phyloP scores from a whole-genome alignment of 305 asterid species.

The Fraxinus floribunda region DNA sequence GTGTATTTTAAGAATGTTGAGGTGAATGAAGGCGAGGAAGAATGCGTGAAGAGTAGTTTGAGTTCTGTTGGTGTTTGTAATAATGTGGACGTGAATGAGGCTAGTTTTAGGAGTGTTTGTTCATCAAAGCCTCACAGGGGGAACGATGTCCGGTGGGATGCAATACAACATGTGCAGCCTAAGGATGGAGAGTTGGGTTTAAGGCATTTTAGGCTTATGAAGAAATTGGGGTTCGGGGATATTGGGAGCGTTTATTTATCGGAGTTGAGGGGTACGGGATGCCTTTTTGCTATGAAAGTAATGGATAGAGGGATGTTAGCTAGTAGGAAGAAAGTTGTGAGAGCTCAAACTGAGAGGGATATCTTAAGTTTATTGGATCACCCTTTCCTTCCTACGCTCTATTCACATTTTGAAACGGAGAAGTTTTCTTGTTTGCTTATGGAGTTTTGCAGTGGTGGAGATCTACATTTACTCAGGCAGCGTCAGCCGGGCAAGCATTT shows the following conservation, averaged over 20 bases:
- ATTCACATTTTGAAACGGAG: slow-evolving; percentile 86
- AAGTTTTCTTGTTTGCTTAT: slow-evolving; percentile 87
- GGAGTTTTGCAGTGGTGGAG: slow-evolving; percentile 98
- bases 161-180: slow-evolving; percentile 56
- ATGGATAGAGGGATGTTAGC: slow-evolving; percentile 91
- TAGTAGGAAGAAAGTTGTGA: slow-evolving; percentile 75
- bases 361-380: slow-evolving; percentile 81
- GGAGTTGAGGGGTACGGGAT: slow-evolving; percentile 71
- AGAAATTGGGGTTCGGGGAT: slow-evolving; percentile 93
- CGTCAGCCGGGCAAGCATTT: slow-evolving; percentile 86
- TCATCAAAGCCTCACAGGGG: slow-evolving; percentile 84
- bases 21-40: slow-evolving; percentile 33
- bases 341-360: slow-evolving; percentile 93
- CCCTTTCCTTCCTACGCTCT: slow-evolving; percentile 90
- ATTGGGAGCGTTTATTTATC: slow-evolving; percentile 95
- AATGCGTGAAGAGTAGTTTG: slow-evolving; percentile 30
- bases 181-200: slow-evolving; percentile 74
- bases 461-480: slow-evolving; percentile 94
- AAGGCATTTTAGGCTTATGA: slow-evolving; percentile 85
- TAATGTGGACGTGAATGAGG: slow-evolving; percentile 48
- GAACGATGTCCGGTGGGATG: slow-evolving; percentile 81
- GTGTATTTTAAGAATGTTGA: slow-evolving; percentile 31
- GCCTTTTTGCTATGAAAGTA: slow-evolving; percentile 86
- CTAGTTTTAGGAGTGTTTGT: slow-evolving; percentile 58
- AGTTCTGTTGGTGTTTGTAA: slow-evolving; percentile 35